Base-by-base conservation (phyloP, 164 flowering plant species). In the Annona cherimola region DNA sequence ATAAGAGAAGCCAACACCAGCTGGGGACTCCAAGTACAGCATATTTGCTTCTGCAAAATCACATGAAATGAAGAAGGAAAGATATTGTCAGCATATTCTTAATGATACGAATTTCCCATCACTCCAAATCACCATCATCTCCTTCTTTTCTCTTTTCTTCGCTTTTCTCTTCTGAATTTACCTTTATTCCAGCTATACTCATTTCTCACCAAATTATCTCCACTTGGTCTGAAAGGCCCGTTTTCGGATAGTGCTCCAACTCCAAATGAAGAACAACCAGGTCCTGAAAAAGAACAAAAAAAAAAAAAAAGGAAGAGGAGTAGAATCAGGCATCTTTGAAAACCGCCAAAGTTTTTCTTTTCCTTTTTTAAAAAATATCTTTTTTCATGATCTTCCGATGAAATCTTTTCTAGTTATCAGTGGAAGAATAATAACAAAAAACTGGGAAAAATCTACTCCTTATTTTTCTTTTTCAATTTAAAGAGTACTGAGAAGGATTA, bases 41-140 rank as follows among this genome's bases (percentile, higher is more conserved):
- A 94, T 87, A 76, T 94, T 94, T 64, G 98, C 97, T 76, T 87
- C 98, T 91, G 88, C 81, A 87, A 57, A 50, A 72, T 41, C 20
- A 67, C 57, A 71, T 19, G 42, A 45, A 64, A 55, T 65, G 26
- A 61, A 57, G 70, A 19, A 44, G 35, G 3, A 64, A 12, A 50
- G 9, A 5, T 70, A 60, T 42, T 18, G 35, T 44, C 54, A 70
- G n/a, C 5, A n/a, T 59, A 20, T 9, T 45, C 50, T 50, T 26
- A 26, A 26, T 26, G 35, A 26, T 26, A 26, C 35, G 35, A 26
- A 26, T 26, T 26, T 26, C 35, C 35, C 35, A 26, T 26, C 35
- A 26, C 35, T 26, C 35, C 35, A 26, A 50, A 50, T 7, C 57
- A 50, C 57, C 57, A 2, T 1, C 3, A 9, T 50, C 14, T 50